These are phyloP conservation scores for Boehmeria nivea DNA, from an alignment of 306 rosid species.

Conservation along the genomic window DNA sequence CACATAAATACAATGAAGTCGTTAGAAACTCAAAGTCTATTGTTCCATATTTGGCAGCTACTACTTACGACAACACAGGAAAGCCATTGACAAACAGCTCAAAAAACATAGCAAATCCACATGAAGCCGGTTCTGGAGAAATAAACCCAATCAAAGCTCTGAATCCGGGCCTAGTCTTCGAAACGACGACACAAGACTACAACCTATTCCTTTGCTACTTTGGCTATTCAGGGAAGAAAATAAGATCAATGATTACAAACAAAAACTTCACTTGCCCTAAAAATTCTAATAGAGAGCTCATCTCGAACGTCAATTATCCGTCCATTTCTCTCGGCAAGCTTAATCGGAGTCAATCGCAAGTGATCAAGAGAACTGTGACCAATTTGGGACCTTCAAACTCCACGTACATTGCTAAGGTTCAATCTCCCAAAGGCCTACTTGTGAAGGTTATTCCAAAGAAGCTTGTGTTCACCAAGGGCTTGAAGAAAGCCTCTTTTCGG, in stretches of 20 bases:
- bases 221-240: slow-evolving; percentile 49
- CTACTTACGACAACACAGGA: slow-evolving; percentile 49
- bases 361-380: slow-evolving; percentile 63
- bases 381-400: slow-evolving; percentile 61
- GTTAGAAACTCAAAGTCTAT: too few relatives aligned
- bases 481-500: slow-evolving; percentile 38
- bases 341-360: slow-evolving; percentile 29
- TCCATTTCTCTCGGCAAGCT: slow-evolving; percentile 66
- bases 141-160: slow-evolving; percentile 66
- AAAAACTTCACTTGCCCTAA: slow-evolving; percentile 59
- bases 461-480: slow-evolving; percentile 47
- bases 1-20: background rate
- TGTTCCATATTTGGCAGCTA: too few relatives aligned
- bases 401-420: slow-evolving; percentile 57
- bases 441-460: slow-evolving; percentile 57
- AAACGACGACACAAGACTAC: slow-evolving; percentile 46
- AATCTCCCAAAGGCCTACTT: slow-evolving; percentile 50
- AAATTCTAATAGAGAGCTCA: slow-evolving; percentile 47
- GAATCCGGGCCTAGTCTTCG: slow-evolving; percentile 78
- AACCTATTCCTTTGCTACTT: slow-evolving; percentile 61
- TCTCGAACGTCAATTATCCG: slow-evolving; percentile 72
- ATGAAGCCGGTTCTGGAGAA: slow-evolving; percentile 82
- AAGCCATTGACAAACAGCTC: slow-evolving; percentile 61
- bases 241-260: slow-evolving; percentile 44
- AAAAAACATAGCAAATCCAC: slow-evolving; percentile 48